A percentile compares a stretch with the other conserved stretches of the same genome.
Evolutionary conservation across 768 basidiomycete genomes (phyloP).

Genomic region (Tricholoma terreum): DNA sequence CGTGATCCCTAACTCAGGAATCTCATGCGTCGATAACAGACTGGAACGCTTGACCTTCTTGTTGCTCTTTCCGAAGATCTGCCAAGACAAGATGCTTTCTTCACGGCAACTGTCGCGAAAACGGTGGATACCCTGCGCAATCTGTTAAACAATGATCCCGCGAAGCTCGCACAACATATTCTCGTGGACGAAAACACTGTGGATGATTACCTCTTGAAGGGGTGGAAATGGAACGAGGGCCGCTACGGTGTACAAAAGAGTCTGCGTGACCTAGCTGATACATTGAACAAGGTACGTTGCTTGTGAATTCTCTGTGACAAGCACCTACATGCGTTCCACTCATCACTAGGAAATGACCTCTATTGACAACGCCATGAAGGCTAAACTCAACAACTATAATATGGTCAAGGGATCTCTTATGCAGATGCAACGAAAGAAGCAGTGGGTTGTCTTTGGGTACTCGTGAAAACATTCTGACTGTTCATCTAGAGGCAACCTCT

Average conservation of each 20-base stretch:
- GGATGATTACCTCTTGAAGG: conserved; percentile 73
- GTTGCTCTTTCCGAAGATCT: conserved; percentile 88
- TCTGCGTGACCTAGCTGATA: conserved; percentile 81
- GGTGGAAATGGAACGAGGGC: conserved; percentile 93
- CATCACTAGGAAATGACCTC: conserved; percentile 80
- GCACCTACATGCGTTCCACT: background rate
- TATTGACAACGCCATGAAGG: conserved; percentile 92
- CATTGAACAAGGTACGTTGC: conserved; percentile 70
- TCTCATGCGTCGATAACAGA: conserved; percentile 43
- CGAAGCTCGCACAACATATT: conserved; percentile 70
- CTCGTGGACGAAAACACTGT: conserved; percentile 76
- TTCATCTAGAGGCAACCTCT: conserved; percentile 81
- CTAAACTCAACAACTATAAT: conserved; percentile 89
- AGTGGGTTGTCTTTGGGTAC: conserved; percentile 10
- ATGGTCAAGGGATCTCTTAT: conserved; percentile 89
- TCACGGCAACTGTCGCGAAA: conserved; percentile 87
- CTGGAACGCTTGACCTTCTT: conserved; percentile 89
- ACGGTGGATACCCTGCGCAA: conserved; percentile 91
- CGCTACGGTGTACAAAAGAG: conserved; percentile 84
- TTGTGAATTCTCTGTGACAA: background rate
- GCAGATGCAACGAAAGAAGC: conserved; percentile 92
- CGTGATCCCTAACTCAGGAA: conserved; percentile 1
- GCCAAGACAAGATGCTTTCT: conserved; percentile 86
- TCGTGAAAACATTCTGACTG: conserved; percentile 8
- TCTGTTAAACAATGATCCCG: conserved; percentile 82